Evolutionary conservation across 768 basidiomycete species (phyloP).

Genomic region (Leccinum boreale): DNA sequence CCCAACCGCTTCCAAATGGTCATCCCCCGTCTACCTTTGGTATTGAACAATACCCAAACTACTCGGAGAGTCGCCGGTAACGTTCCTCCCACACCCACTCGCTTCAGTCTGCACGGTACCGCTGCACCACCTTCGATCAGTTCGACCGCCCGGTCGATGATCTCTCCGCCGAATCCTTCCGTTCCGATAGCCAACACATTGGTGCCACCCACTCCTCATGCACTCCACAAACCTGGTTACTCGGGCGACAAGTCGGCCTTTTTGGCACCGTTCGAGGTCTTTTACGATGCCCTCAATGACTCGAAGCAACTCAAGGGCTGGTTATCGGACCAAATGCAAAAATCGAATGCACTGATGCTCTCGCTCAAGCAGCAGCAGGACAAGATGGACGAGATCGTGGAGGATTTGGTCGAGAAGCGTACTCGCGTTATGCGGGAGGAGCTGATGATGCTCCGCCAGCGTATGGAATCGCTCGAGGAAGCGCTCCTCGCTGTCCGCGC

Average conservation of each 20-base stretch:
- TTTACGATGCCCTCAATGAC: conserved; percentile 83
- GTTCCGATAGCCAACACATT: conserved; percentile 66
- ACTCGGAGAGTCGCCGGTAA: conserved; percentile 52
- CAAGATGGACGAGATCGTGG: conserved; percentile 56
- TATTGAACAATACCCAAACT: conserved; percentile 41
- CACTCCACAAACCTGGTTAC: conserved; percentile 58
- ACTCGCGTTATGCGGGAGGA: conserved; percentile 59
- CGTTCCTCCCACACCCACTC: conserved; percentile 72
- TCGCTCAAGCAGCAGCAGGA: conserved; percentile 60
- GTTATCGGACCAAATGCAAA: conserved; percentile 70
- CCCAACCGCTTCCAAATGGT: conserved; percentile 56
- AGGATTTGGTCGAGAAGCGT: conserved; percentile 58
- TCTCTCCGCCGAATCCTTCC: conserved; percentile 55
- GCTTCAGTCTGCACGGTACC: conserved; percentile 46
- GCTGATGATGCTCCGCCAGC: conserved; percentile 52
- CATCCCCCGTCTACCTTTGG: conserved; percentile 60
- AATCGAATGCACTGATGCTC: conserved; percentile 53
- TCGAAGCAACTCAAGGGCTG: conserved; percentile 75
- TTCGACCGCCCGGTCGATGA: conserved; percentile 31
- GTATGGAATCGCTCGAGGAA: conserved; percentile 69
- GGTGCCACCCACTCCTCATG: conserved; percentile 69
- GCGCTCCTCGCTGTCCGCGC: conserved; percentile 31
- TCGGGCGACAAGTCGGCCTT: conserved; percentile 71
- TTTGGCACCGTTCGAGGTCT: conserved; percentile 75
- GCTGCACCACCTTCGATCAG: conserved; percentile 15